phyloP scores from a whole-genome alignment of 2,329 filamentous ascomycete genomes.

The Zymoseptoria passerinii region DNA sequence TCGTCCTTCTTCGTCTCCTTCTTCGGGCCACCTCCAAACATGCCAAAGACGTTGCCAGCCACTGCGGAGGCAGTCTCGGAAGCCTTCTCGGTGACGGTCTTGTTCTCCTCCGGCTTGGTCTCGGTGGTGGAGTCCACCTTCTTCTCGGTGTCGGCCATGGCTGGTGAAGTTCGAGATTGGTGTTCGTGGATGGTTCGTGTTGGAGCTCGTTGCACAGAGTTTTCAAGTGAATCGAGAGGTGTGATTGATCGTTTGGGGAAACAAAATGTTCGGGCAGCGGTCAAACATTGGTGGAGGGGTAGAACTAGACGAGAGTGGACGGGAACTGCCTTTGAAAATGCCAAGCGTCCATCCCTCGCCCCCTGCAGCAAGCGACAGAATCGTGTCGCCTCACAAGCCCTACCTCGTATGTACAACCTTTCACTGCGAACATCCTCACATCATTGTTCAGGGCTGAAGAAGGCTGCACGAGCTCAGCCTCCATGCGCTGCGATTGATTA shows the following conservation, averaged over 20 bases:
- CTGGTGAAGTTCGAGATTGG: constrained; percentile 3
- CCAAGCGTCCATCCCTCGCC: not conserved
- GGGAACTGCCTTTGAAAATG: not conserved
- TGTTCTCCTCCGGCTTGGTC: constrained; percentile 30
- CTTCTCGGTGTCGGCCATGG: constrained; percentile 27
- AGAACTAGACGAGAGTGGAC: no score
- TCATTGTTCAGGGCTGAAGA: no score
- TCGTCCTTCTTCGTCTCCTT: constrained; percentile 83
- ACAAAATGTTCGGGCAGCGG: not conserved
- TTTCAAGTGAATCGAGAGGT: not conserved
- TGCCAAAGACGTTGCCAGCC: constrained; percentile 71
- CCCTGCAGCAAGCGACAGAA: no score
- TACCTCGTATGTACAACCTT: not conserved
- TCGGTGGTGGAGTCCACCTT: constrained; percentile 21
- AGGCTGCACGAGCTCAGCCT: no score
- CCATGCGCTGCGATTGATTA: no score
- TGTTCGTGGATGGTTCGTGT: not conserved
- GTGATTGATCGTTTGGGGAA: not conserved
- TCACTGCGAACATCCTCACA: not conserved
- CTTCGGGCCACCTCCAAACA: constrained; percentile 97
- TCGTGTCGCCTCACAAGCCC: not conserved
- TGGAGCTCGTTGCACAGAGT: not conserved
- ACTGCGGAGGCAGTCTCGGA: constrained; percentile 33
- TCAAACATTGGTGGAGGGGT: not conserved
- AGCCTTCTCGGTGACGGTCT: constrained; percentile 31